Evolutionary conservation across 192 early-diverging fungal genomes (phyloP).

Genomic region (Martensiomyces pterosporus): DNA sequence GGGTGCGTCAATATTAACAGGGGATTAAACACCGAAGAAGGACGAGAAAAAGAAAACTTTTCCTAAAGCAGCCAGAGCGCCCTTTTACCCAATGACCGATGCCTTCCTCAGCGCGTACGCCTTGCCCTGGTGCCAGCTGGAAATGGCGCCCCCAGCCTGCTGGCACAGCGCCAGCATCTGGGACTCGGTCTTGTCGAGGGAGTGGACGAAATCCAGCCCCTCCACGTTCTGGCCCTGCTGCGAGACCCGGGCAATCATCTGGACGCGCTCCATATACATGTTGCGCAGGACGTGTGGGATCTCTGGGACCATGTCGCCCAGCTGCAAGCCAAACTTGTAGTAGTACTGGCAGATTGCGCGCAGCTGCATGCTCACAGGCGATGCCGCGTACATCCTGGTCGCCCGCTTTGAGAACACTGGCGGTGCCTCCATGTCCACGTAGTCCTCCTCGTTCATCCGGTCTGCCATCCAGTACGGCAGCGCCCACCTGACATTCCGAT

Average conservation of each 20-base stretch:
- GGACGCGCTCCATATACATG: conserved; percentile 47
- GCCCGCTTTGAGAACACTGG: conserved; percentile 45
- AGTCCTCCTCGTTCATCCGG: conserved; percentile 49
- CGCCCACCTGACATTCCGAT: conserved; percentile 45
- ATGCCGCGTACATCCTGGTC: conserved; percentile 51
- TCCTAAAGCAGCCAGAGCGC: background rate
- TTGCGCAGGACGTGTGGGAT: conserved; percentile 40
- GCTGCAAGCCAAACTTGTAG: conserved; percentile 48
- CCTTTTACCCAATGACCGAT: conserved; percentile 8
- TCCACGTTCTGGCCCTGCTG: conserved; percentile 46
- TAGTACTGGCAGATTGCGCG: conserved; percentile 44
- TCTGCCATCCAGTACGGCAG: conserved; percentile 54
- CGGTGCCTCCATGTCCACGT: conserved; percentile 44
- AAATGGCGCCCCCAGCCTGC: conserved; percentile 29
- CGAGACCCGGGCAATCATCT: conserved; percentile 36
- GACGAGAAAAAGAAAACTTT: conserved; percentile 6
- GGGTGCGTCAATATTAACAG: too few relatives aligned
- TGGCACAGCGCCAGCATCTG: conserved; percentile 37
- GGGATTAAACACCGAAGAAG: too few relatives aligned
- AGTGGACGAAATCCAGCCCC: conserved; percentile 45
- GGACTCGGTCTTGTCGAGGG: conserved; percentile 36
- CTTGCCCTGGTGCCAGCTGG: conserved; percentile 38
- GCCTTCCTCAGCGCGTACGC: conserved; percentile 32
- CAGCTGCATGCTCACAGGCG: conserved; percentile 45
- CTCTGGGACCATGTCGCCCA: conserved; percentile 45